These are phyloP conservation scores for Dalbergia cultrata DNA, from an alignment of 306 rosid genomes.

Conservation along the genomic window DNA sequence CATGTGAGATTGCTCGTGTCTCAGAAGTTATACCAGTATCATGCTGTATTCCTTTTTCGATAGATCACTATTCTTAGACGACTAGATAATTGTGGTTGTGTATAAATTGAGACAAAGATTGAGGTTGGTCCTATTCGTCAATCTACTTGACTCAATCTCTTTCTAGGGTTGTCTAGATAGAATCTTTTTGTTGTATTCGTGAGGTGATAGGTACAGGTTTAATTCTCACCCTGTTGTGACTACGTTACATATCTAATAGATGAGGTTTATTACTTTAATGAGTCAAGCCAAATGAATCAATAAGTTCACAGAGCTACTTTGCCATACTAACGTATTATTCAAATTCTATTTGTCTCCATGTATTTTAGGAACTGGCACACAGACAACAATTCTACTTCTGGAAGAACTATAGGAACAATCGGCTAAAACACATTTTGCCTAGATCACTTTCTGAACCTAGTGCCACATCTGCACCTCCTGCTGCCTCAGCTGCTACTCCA, in stretches of 20 bases:
- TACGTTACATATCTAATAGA: neutral
- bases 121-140: neutral
- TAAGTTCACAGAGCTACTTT: slow-evolving; percentile 24
- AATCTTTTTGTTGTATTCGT: slow-evolving; percentile 22
- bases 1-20: slow-evolving; percentile 25
- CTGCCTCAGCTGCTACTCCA: slow-evolving; percentile 60
- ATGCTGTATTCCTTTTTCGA: slow-evolving; percentile 10
- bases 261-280: neutral
- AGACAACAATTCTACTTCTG: slow-evolving; percentile 97
- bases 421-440: slow-evolving; percentile 89
- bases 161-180: neutral
- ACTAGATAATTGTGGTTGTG: slow-evolving; percentile 2
- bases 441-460: slow-evolving; percentile 82
- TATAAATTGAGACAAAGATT: slow-evolving; percentile 14
- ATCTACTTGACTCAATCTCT: slow-evolving; percentile 13
- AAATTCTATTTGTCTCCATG: slow-evolving; percentile 16
- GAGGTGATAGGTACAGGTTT: slow-evolving; percentile 9
- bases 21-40: slow-evolving; percentile 2
- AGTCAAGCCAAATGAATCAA: slow-evolving; percentile 30
- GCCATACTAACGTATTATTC: slow-evolving; percentile 16
- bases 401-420: slow-evolving; percentile 95
- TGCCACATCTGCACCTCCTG: slow-evolving; percentile 57
- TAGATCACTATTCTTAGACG: neutral
- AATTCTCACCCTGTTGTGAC: neutral
- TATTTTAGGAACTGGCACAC: slow-evolving; percentile 83